Base-by-base conservation (phyloP, 2,329 filamentous ascomycete species). In the Aspergillus transmontanensis region DNA sequence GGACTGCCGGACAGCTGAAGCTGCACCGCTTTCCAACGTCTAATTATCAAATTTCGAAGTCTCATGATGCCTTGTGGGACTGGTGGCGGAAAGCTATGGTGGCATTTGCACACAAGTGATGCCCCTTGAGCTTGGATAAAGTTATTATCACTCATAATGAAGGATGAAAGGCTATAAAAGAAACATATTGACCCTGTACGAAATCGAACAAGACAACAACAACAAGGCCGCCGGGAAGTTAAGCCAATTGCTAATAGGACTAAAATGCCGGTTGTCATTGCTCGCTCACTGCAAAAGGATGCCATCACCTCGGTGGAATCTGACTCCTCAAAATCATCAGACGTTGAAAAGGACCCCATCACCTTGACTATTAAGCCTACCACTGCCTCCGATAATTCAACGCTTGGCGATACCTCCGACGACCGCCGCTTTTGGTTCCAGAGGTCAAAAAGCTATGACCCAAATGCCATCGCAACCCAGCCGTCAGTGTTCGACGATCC, bases 401-500 rank as follows among this genome's bases (percentile, higher is more conserved):
- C 53, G 1, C 62, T 75, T 9, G 68, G 67, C 6, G 62, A 66
- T 19, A 63, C 66, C 16, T 48, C 57, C 6, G 61, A 71, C 2
- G 67, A 71, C 30, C 72, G 66, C 48, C 69, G 71, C 2, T 74
- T 73, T 56, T 76, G 72, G 70, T 76, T 73, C 39, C 72, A 72
- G 53, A 62, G 72, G 28, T 64, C 63, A 6, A 69, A 67, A 54
- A 58, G 39, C 19, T 71, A 71, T 36, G 58, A 75, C 23, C 63
- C 71, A 6, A 62, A 75, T 39, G 72, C 66, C 34, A 71, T 75
- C 39, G 79, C 80, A n/a, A 78, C 73, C 0, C 71, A 82, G 64
- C 80, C 78, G 6, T 83, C 81, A 3, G 81, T 84, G 6, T 83
- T 76, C 56, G 81, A 84, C 46, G 76, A 83, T 56, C 76, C 79